These are phyloP conservation scores for Trichothecium roseum DNA, from an alignment of 2,329 filamentous ascomycete species.

Conservation along the genomic window DNA sequence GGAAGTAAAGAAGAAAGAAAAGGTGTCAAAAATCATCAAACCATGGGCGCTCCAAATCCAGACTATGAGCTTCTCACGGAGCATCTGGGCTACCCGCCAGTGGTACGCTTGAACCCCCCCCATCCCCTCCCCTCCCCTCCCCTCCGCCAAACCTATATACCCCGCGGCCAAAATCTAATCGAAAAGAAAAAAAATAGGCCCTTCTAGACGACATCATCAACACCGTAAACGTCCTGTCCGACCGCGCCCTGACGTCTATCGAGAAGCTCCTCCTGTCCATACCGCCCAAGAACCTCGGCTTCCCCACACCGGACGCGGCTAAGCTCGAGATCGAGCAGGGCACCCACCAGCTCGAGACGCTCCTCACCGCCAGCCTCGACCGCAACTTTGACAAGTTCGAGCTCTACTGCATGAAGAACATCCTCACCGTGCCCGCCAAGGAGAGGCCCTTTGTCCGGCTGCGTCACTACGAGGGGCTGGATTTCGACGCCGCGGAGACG, in stretches of 20 bases:
- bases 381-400: constrained; percentile 80
- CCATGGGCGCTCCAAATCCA: constrained; percentile 24
- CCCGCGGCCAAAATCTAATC: no score
- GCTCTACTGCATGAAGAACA: constrained; percentile 83
- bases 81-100: constrained; percentile 88
- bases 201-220: constrained; percentile 98
- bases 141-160: constrained; percentile 5
- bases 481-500: constrained; percentile 23
- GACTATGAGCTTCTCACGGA: constrained; percentile 74
- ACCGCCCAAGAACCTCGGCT: constrained; percentile 71
- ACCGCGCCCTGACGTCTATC: constrained; percentile 78
- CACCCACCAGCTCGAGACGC: constrained; percentile 72
- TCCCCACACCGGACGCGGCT: constrained; percentile 40
- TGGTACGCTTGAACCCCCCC: constrained; percentile 40
- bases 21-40: neutral
- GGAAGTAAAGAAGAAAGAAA: no score
- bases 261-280: constrained; percentile 71
- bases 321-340: constrained; percentile 75
- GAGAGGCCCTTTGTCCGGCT: constrained; percentile 65
- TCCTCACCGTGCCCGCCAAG: constrained; percentile 63
- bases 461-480: constrained; percentile 69
- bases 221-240: constrained; percentile 85
- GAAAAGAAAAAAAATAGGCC: no score
- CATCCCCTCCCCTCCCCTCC: constrained; percentile 4
- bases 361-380: constrained; percentile 72